Evolutionary conservation across 441 rosid species (phyloP), one percentile per base, ranked within the genome.

Genomic region (Hura crepitans): DNA sequence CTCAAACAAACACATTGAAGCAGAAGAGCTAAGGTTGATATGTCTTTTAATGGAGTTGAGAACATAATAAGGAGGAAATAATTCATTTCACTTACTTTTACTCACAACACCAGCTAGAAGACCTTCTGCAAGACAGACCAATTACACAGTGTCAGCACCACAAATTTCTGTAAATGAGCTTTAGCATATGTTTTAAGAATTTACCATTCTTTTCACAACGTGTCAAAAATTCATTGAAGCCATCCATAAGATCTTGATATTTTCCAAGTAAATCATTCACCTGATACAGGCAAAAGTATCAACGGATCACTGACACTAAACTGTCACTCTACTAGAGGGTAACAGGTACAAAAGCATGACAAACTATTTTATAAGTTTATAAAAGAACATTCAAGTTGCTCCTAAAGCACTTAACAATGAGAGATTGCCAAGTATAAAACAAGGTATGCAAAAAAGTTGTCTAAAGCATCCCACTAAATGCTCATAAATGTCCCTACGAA

Each of bases 141-240:
- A 71, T 75, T 76, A 73, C 77, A 57, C 14, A 59, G 55, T 30
- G 62, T 57, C 64, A 62, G 66, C 9, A 77, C 57, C 63, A 68
- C 50, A 42, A 65, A 66, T 46, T 68, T 56, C 20, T 51, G 42
- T n/a, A 28, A 66, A 62, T 14, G 57, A 82, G 56, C 45, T 35
- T 65, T 75, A 69, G 62, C 62, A 62, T 59, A 55, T 63, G 73
- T 66, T 65, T 72, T 35, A 59, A 57, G 33, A 51, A 7, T 49
- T 70, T 87, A 95, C 99, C 98, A 63, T 81, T 85, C 82, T 92
- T 90, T 75, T 89, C 98, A 78, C 98, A 92, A 47, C 80, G 86
- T 33, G 87, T 86, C 84, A 95, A 81, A 85, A 95, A 89, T 51
- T 86, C 96, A 78, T 77, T 81, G 79, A 95, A 87, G 64, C 86